Base-by-base conservation (phyloP, 805 yeast genomes). In the Pichia gijzeniarum region DNA sequence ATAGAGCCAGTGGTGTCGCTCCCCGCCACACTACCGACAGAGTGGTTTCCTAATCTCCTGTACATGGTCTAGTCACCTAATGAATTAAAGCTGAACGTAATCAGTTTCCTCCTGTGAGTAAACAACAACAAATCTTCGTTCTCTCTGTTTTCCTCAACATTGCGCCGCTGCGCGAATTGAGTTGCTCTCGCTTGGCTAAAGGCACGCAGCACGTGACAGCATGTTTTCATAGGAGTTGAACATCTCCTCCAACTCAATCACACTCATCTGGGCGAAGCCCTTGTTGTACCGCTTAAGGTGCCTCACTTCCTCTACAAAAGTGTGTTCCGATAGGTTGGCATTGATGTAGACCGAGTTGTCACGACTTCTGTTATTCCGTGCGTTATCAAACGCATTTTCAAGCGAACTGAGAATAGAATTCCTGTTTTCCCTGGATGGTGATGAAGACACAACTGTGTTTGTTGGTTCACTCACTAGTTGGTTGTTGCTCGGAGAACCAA, bases 301-400 rank as follows among this genome's bases (percentile, higher is more conserved):
- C 14, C 13, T 30, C 16, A 30, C 6, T 10, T 30, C 33, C 16
- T 30, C 33, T 9, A 30, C 33, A 30, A 30, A 10, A 25, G 28
- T 22, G 30, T n/a, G 28, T 38, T 31, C 39, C 7, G 17, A 19
- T 9, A 25, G 10, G 28, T 10, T 25, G 9, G 28, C 28, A 25
- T 25, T 25, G 28, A 25, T 25, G 10, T 16, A 19, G 6, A 55
- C 9, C 20, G 60, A 54, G 22, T 51, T 61, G 6, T 63, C 65
- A 13, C 68, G 43, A 40, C 65, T 62, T 35, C 67, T 48, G 33
- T 25, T 25, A 10, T 56, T 59, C 39, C 57, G 58, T 3, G 54
- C 65, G 35, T 53, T 61, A 16, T 61, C 67, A 38, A 64, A 50
- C 1, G 67, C 68, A 43, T 48, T 60, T 40, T 64, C 69, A 18